Percentiles rank a stretch among this genome's conserved stretches.
phyloP scores from a whole-genome alignment of 73 alveolate species.

The Durusdinium trenchii region DNA sequence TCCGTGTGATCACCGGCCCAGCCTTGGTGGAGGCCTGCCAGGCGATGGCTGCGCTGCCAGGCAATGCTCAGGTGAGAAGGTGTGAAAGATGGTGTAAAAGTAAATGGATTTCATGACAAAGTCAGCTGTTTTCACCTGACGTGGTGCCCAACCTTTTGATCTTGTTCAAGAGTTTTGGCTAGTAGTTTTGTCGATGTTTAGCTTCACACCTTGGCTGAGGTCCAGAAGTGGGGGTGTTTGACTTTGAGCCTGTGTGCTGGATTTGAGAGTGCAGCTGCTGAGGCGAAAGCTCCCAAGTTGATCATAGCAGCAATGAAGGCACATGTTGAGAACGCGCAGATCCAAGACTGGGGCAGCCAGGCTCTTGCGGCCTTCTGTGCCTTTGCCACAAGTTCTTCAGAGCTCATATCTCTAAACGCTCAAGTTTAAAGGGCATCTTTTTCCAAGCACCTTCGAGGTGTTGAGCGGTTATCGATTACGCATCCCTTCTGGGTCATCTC shows the following conservation, averaged over 20 bases:
- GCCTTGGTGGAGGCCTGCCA: not conserved
- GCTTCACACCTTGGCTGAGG: not conserved
- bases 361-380: not conserved
- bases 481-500: too few relatives aligned
- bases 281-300: not conserved
- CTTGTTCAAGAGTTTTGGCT: too few relatives aligned
- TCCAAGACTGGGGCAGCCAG: not conserved
- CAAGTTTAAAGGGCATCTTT: too few relatives aligned
- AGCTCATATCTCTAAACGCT: too few relatives aligned
- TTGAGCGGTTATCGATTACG: too few relatives aligned
- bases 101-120: too few relatives aligned
- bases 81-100: not conserved
- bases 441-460: too few relatives aligned
- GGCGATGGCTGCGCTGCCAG: not conserved
- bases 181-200: too few relatives aligned
- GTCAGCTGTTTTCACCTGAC: too few relatives aligned
- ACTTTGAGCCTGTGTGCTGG: not conserved
- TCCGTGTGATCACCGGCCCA: not conserved
- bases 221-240: not conserved
- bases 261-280: not conserved
- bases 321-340: not conserved
- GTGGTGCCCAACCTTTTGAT: too few relatives aligned
- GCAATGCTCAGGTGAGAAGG: not conserved
- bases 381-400: too few relatives aligned
- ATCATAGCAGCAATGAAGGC: not conserved